Base-by-base conservation (phyloP, 164 flowering plant genomes). In the Umbilicus rupestris region DNA sequence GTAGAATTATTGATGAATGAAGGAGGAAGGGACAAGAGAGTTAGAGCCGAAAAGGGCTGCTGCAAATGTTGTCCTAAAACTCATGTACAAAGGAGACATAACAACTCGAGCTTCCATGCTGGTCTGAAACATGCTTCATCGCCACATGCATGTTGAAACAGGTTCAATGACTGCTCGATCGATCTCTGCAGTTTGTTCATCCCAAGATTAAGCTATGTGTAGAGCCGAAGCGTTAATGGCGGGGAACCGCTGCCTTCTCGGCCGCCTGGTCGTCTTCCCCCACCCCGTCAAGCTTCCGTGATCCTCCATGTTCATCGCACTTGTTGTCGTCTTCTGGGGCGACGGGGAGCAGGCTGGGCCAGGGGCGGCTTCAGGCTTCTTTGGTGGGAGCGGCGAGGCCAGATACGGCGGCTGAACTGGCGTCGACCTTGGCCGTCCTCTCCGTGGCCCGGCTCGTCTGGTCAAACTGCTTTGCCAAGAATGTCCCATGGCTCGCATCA, bases 241-340 rank as follows among this genome's bases (percentile, higher is more conserved):
- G 22, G 87, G 79, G 73, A 80, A 79, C 68, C 96, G 83, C 76
- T 86, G 96, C 59, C 98, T 68, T 37, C 91, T 84, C 46, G 94
- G 90, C 37, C 98, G 81, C 59, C 97, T 81, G 4, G 95, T 82
- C 46, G 96, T 89, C 81, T 89, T 94, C 12, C 98, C 98, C 98
- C 98, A 91, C 63, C 93, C 90, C 44, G 81, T 80, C 41, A 87
- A 78, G 78, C 82, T 84, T 68, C 84, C 71, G 58, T 87, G 92
- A 73, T 82, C 92, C 57, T 78, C 85, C 70, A 76, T 55, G 60
- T 55, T 26, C 7, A 55, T 26, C 7, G 58, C 28, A 10, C 15
- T 52, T 24, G 58, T 69, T 76, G 83, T 83, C 63, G 72, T 69
- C 42, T 72, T 78, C 68, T 55, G 77, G 42, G 73, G 73, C 64